Evolutionary conservation across 768 basidiomycete genomes (phyloP).

Genomic region (Tricholoma terreum): DNA sequence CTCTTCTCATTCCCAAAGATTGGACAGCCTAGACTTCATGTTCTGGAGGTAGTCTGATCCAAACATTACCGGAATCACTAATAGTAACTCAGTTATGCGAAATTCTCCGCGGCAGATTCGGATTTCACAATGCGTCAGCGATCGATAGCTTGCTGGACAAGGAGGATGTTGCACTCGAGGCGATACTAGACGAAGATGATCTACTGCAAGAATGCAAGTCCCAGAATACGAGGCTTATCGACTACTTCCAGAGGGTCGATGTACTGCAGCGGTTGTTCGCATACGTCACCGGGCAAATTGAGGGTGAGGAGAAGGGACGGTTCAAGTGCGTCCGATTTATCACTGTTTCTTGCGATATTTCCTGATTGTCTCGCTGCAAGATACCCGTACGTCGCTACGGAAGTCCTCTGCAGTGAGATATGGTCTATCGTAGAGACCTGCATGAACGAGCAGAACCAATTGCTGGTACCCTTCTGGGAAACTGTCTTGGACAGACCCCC

Average conservation of each 20-base stretch:
- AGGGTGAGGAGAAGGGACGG: constrained; percentile 70
- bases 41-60: constrained; percentile 50
- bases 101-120: constrained; percentile 62
- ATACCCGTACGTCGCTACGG: constrained; percentile 90
- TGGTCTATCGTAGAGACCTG: constrained; percentile 94
- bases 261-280: constrained; percentile 76
- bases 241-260: constrained; percentile 81
- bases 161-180: constrained; percentile 85
- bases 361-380: constrained; percentile 36
- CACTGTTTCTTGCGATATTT: background rate
- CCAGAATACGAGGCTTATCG: constrained; percentile 85
- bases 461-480: constrained; percentile 91
- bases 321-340: constrained; percentile 65
- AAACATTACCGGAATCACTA: constrained; percentile 23
- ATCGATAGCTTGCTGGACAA: constrained; percentile 91
- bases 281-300: constrained; percentile 86
- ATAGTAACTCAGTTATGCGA: constrained; percentile 25
- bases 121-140: constrained; percentile 83
- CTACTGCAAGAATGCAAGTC: constrained; percentile 93
- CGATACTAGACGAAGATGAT: constrained; percentile 91
- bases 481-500: constrained; percentile 73
- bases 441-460: constrained; percentile 62
- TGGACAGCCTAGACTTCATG: constrained; percentile 31
- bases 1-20: constrained; percentile 10
- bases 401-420: constrained; percentile 93